Evolutionary conservation across 2,329 filamentous ascomycete species (phyloP).

Genomic region (Scytalidium lignicola): DNA sequence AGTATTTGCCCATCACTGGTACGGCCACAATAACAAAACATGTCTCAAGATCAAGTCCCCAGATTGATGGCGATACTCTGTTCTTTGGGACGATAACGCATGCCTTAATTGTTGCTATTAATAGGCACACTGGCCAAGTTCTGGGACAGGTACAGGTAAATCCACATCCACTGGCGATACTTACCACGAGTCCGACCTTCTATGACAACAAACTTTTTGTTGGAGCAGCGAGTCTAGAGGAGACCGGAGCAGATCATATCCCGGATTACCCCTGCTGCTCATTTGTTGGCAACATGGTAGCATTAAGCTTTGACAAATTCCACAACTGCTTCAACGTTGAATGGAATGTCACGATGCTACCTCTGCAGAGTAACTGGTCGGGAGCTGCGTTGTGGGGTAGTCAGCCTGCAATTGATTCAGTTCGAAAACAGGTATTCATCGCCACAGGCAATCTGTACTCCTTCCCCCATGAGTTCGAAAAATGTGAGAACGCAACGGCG

Average conservation of each 20-base stretch:
- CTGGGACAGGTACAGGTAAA: constrained; percentile 20
- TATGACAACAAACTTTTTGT: constrained; percentile 23
- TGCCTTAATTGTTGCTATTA: constrained; percentile 24
- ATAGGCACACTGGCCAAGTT: constrained; percentile 15
- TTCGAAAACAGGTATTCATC: constrained; percentile 23
- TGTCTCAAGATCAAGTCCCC: constrained; percentile 8
- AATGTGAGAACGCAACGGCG: constrained; percentile 18
- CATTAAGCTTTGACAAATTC: constrained; percentile 11
- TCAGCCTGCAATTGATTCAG: constrained; percentile 26
- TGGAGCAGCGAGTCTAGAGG: constrained; percentile 25
- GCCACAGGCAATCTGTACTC: constrained; percentile 29
- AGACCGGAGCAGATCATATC: constrained; percentile 5
- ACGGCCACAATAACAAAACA: constrained; percentile 1
- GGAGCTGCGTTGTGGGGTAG: constrained; percentile 28
- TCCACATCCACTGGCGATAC: constrained; percentile 21
- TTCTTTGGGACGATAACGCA: constrained; percentile 24
- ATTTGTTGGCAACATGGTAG: constrained; percentile 21
- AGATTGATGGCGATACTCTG: constrained; percentile 22
- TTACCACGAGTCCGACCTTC: constrained; percentile 25
- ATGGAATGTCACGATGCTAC: constrained; percentile 19
- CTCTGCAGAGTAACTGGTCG: constrained; percentile 16
- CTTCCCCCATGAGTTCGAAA: constrained; percentile 13
- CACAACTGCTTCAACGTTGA: constrained; percentile 10
- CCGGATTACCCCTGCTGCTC: constrained; percentile 25
- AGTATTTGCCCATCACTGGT: constrained; percentile 7